Evolutionary conservation across 331 rosid species (phyloP).

Genomic region (Acacia pycnantha): DNA sequence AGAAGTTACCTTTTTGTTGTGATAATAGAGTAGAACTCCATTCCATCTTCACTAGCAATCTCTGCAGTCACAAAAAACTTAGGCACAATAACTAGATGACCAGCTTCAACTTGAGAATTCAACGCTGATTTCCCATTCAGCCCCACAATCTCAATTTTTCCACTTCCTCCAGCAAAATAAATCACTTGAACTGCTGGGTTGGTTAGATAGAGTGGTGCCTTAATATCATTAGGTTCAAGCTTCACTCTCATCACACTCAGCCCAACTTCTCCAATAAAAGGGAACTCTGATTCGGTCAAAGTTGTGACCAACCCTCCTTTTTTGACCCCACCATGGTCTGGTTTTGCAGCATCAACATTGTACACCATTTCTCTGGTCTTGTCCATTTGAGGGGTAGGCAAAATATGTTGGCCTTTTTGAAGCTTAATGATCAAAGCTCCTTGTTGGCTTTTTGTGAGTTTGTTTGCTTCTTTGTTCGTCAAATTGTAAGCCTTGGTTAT

Average conservation of each 20-base stretch:
- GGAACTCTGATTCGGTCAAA: neutral
- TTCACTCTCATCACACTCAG: neutral
- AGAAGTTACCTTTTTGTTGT: neutral
- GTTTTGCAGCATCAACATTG: constrained; percentile 27
- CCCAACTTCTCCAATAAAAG: neutral
- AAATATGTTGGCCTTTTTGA: neutral
- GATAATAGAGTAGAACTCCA: neutral
- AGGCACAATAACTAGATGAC: neutral
- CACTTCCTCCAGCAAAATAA: neutral
- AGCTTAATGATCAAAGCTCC: constrained; percentile 38
- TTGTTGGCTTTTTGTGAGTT: constrained; percentile 49
- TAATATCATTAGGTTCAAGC: neutral
- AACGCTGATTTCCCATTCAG: neutral
- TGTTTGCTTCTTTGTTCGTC: constrained; percentile 17
- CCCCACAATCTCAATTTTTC: neutral
- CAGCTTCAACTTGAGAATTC: neutral
- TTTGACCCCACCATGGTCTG: neutral
- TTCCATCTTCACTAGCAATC: neutral
- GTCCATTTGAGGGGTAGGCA: constrained; percentile 40
- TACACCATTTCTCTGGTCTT: constrained; percentile 30
- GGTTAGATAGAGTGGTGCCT: neutral
- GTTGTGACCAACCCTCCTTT: neutral
- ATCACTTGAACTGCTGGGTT: neutral
- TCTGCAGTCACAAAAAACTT: neutral
- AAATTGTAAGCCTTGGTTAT: constrained; percentile 31